Evolutionary conservation across 257 asterid species (phyloP), one percentile per base, ranked within the genome.

Genomic region (Solanum chiquidenum): DNA sequence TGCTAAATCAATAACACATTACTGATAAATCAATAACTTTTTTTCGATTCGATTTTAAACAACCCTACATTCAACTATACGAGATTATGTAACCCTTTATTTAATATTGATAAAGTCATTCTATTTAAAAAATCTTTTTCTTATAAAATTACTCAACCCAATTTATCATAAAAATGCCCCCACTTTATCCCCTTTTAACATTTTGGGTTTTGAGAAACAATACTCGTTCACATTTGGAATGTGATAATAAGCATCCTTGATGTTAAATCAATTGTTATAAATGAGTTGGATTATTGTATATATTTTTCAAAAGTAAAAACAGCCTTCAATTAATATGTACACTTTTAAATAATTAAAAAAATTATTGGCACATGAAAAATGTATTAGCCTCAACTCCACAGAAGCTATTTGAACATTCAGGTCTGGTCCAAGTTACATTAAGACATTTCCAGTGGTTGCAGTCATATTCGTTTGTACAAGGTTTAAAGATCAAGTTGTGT

Each of bases 391-490:
- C 4, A 12, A 46, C 55, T 46, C 55, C 55, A 46, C 55, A 46
- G 7, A 25, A 62, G 44, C 42, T 79, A 46, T 49, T 6, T 25
- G 74, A 8, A 31, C 35, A 31, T 72, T 77, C 64, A 33, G 27
- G 0, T 12, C 38, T 34, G 40, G 52, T 55, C 12, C 87, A 66
- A 69, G 88, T 91, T 88, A 88, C 88, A 52, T 76, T 5, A 12
- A 25, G 37, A 77, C 34, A 87, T 73, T 69, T 87, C 46, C 71
- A 29, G 33, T 89, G 86, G 27, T 85, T 90, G 94, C 97, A 97
- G 98, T 95, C 90, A 86, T 95, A 89, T 93, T 95, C 86, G 86
- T 95, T 79, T 95, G 98, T 93, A 95, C 76, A 91, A 93, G 93
- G 94, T 92, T 97, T 68, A 95, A 94, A 93, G 98, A 95, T 46